Conservation (phyloP, 345 rosid species). For the Camelina neglecta region DNA sequence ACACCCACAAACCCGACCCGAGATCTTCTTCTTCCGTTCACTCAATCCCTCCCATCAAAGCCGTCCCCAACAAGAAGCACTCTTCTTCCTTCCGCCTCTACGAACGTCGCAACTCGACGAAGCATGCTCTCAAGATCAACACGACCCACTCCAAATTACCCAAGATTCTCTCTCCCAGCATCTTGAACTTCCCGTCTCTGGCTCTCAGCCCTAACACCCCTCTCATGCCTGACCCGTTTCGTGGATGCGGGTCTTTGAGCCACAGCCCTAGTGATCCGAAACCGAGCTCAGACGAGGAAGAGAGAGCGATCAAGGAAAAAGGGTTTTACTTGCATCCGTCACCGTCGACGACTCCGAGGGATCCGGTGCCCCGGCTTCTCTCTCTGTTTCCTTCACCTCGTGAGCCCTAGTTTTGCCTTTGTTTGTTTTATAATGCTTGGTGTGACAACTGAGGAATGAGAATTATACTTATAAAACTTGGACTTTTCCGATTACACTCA, state of each 20-base stretch:
- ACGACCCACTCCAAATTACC: slow-evolving; percentile 63
- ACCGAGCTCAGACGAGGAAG: slow-evolving; percentile 53
- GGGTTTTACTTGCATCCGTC: slow-evolving; percentile 80
- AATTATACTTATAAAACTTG: neutral
- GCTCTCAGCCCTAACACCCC: slow-evolving; percentile 84
- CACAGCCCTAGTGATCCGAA: slow-evolving; percentile 5
- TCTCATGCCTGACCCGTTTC: slow-evolving; percentile 68
- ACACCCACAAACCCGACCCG: slow-evolving; percentile 31
- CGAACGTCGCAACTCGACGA: slow-evolving; percentile 79
- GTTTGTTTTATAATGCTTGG: neutral
- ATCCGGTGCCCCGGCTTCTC: slow-evolving; percentile 68
- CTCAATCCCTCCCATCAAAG: slow-evolving; percentile 73
- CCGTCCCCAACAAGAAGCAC: slow-evolving; percentile 58
- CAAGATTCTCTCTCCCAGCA: slow-evolving; percentile 77
- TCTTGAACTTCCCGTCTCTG: slow-evolving; percentile 73
- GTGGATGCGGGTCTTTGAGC: slow-evolving; percentile 48
- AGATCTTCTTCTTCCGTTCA: slow-evolving; percentile 52
- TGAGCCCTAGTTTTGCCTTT: neutral
- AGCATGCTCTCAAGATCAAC: slow-evolving; percentile 72
- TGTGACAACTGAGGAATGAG: neutral
- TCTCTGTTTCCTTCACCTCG: slow-evolving; percentile 58
- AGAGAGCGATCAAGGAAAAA: slow-evolving; percentile 72
- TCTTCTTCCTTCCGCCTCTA: slow-evolving; percentile 60
- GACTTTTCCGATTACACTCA: neutral
- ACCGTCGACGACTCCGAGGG: slow-evolving; percentile 67